Conservation (phyloP, 2,329 filamentous ascomycete genomes). For the Trichoderma gracile region DNA sequence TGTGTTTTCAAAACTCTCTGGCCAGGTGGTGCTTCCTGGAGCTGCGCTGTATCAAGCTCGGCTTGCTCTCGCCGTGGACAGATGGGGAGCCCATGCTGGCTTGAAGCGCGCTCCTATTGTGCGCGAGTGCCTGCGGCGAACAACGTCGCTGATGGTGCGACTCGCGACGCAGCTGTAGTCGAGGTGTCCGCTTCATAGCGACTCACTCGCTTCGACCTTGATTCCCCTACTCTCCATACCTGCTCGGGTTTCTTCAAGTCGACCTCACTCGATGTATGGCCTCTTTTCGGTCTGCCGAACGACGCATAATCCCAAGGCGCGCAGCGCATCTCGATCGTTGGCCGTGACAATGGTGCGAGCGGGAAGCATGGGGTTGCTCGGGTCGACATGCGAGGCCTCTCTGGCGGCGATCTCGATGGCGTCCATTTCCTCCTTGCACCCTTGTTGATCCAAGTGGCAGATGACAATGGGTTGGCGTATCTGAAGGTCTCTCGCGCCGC, state of each 20-base stretch:
- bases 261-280: slow-evolving; percentile 60
- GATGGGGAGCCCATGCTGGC: not conserved
- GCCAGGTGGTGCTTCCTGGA: not conserved
- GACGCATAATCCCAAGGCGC: slow-evolving; percentile 62
- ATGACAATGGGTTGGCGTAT: slow-evolving; percentile 93
- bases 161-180: not conserved
- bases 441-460: slow-evolving; percentile 90
- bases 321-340: slow-evolving; percentile 66
- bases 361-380: slow-evolving; percentile 89
- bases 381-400: slow-evolving; percentile 84
- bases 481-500: slow-evolving; percentile 81
- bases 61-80: slow-evolving; percentile 11
- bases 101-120: not conserved
- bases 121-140: not conserved
- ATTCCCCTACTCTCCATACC: not conserved
- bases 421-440: slow-evolving; percentile 98
- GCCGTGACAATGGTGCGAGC: slow-evolving; percentile 79
- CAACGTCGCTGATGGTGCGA: not conserved
- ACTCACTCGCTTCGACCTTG: not conserved
- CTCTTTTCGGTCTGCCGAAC: slow-evolving; percentile 63
- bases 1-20: slow-evolving; percentile 3
- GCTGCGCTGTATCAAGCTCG: not conserved
- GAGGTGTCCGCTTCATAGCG: not conserved
- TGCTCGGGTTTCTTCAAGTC: not conserved
- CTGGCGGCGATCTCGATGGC: slow-evolving; percentile 95